These are phyloP conservation scores for Sphaerulina musiva DNA, from an alignment of 2,329 filamentous ascomycete genomes.

Conservation along the genomic window DNA sequence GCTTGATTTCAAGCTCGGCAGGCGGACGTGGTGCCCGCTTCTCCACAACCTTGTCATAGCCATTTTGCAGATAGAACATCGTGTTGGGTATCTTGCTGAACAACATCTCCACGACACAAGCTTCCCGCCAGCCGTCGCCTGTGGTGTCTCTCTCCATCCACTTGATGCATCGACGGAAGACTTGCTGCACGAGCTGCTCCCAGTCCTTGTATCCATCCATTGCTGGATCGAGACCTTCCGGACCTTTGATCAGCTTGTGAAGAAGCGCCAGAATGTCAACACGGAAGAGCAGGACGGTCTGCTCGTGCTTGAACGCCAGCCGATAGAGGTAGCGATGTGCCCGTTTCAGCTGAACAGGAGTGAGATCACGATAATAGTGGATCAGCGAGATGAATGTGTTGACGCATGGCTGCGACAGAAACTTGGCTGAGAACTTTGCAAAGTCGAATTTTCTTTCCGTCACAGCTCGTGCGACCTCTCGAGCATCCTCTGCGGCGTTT, in stretches of 20 bases:
- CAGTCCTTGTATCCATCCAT: constrained; percentile 72
- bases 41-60: constrained; percentile 71
- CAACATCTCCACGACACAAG: constrained; percentile 77
- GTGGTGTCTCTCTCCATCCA: constrained; percentile 51
- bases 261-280: constrained; percentile 86
- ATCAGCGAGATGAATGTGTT: constrained; percentile 82
- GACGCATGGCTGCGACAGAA: constrained; percentile 75
- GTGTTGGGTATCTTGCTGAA: constrained; percentile 87
- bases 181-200: constrained; percentile 80
- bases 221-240: constrained; percentile 63
- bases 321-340: constrained; percentile 92
- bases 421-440: constrained; percentile 69
- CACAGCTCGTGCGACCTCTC: constrained; percentile 61
- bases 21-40: constrained; percentile 61
- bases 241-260: constrained; percentile 86
- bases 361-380: constrained; percentile 72
- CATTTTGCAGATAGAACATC: constrained; percentile 81
- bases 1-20: constrained; percentile 76
- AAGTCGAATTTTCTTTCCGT: constrained; percentile 94
- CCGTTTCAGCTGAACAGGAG: constrained; percentile 74
- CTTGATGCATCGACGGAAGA: constrained; percentile 73
- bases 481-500: constrained; percentile 60
- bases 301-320: constrained; percentile 88
- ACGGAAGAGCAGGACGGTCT: constrained; percentile 79
- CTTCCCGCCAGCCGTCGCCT: constrained; percentile 66